These are phyloP conservation scores for Limonium bicolor DNA, from an alignment of 148 eudicot species.

Conservation along the genomic window DNA sequence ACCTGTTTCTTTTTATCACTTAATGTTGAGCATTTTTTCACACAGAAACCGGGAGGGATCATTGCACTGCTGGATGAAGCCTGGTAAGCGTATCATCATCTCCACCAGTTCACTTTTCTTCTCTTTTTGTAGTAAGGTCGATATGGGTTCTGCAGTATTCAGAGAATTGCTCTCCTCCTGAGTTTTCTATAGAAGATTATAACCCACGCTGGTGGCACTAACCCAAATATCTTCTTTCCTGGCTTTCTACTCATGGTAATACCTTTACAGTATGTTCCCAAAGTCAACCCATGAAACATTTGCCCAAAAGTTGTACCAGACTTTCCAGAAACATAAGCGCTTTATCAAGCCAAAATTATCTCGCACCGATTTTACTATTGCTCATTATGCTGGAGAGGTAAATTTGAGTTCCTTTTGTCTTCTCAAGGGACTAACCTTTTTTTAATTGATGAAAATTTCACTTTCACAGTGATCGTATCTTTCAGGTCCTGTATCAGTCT, in stretches of 20 bases:
- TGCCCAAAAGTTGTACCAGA: slow-evolving; percentile 88
- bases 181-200: too few species aligned
- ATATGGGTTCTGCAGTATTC: too few species aligned
- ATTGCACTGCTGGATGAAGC: slow-evolving; percentile 97
- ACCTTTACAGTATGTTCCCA: slow-evolving; percentile 86
- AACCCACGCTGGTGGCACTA: not conserved
- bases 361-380: slow-evolving; percentile 84
- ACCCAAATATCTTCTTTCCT: not conserved
- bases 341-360: slow-evolving; percentile 92
- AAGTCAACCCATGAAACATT: slow-evolving; percentile 98
- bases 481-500: slow-evolving; percentile 84
- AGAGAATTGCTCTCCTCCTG: too few species aligned
- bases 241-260: not conserved
- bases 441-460: not conserved
- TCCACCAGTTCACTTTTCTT: not conserved
- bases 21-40: not conserved
- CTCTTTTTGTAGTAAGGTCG: not conserved
- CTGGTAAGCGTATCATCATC: slow-evolving; percentile 36
- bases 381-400: slow-evolving; percentile 99
- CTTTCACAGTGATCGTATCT: slow-evolving; percentile 6
- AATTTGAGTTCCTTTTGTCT: slow-evolving; percentile 12
- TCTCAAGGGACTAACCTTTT: not conserved
- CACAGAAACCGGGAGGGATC: slow-evolving; percentile 99
- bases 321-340: slow-evolving; percentile 69
- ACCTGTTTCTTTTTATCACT: not conserved